These are phyloP conservation scores for Gossypium thurberi DNA, from an alignment of 345 rosid genomes.

Conservation along the genomic window DNA sequence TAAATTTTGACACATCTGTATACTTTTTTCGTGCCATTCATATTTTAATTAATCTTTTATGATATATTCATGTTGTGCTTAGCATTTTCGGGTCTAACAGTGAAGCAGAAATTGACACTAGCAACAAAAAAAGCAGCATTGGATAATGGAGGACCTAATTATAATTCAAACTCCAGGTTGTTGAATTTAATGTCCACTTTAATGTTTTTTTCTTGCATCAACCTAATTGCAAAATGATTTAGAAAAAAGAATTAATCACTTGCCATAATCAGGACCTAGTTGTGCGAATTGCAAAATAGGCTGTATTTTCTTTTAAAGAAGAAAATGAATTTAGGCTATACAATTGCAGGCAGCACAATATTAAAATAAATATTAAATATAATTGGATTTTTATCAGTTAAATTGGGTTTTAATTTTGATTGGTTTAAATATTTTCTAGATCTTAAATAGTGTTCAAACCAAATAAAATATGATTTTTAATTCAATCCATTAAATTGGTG, in stretches of 20 bases:
- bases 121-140: conserved; percentile 1
- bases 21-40: neutral
- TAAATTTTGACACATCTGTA: no score
- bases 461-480: no score
- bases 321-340: neutral
- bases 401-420: no score
- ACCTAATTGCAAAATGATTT: neutral
- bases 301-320: neutral
- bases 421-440: no score
- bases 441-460: no score
- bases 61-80: neutral
- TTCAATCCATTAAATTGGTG: no score
- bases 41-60: neutral
- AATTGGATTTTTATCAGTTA: no score
- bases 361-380: neutral
- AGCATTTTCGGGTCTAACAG: no score
- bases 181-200: conserved; percentile 4
- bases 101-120: conserved; percentile 17
- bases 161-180: neutral
- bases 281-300: neutral
- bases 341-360: neutral
- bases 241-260: neutral
- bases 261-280: neutral
- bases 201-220: neutral
- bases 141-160: conserved; percentile 8